Percentiles rank a stretch among this genome's conserved stretches.
These are phyloP conservation scores for Exophiala viscosa DNA, from an alignment of 2,329 filamentous ascomycete species.

Conservation along the genomic window DNA sequence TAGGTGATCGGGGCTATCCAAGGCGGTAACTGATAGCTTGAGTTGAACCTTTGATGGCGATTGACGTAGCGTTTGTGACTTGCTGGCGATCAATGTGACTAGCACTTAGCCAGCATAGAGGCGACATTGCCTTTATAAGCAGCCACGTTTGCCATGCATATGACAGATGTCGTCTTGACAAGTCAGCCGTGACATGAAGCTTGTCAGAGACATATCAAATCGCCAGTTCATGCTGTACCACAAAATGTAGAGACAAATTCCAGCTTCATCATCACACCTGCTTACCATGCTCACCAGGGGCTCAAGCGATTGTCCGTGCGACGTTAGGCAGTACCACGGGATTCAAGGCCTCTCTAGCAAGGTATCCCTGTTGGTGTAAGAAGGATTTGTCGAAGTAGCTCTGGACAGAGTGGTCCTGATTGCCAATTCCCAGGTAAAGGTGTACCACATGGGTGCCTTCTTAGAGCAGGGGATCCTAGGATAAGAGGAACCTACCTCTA, in stretches of 20 bases:
- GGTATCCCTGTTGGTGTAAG: too few relatives aligned
- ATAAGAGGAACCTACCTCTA: too few relatives aligned
- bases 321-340: too few relatives aligned
- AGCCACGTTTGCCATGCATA: constrained; percentile 9
- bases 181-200: neutral
- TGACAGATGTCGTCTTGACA: constrained; percentile 4
- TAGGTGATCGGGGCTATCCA: neutral
- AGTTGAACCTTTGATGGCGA: neutral
- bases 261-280: too few relatives aligned
- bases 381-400: too few relatives aligned
- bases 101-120: neutral
- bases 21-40: neutral
- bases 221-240: constrained; percentile 6
- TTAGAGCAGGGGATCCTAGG: too few relatives aligned
- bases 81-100: neutral
- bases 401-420: too few relatives aligned
- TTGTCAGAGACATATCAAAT: constrained; percentile 3
- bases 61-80: neutral
- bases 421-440: too few relatives aligned
- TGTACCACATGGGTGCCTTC: too few relatives aligned
- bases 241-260: neutral
- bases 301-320: too few relatives aligned
- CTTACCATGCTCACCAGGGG: too few relatives aligned
- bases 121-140: constrained; percentile 14
- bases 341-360: too few relatives aligned